Evolutionary conservation across 139 green algal genomes (phyloP).

Genomic region (Asterochloris erici): DNA sequence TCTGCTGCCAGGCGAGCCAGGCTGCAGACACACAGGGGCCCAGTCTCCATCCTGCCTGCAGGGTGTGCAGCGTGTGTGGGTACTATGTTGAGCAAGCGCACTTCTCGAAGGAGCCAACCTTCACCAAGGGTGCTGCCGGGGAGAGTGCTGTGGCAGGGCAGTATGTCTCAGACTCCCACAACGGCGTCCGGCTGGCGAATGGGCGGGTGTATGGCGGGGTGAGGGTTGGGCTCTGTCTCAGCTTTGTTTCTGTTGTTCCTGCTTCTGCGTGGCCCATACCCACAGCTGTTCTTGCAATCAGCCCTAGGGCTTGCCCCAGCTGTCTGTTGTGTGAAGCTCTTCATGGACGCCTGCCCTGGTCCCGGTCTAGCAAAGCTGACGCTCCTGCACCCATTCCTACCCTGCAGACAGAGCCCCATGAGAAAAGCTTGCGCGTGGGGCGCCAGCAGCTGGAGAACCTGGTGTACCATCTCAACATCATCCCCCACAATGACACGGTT

Average conservation of each 20-base stretch:
- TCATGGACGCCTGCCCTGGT: too few relatives aligned
- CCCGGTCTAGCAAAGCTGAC: not conserved
- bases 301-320: too few relatives aligned
- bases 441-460: constrained; percentile 70
- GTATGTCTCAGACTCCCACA: constrained; percentile 69
- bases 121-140: constrained; percentile 79
- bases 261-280: not conserved
- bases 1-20: too few relatives aligned
- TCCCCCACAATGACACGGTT: constrained; percentile 67
- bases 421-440: constrained; percentile 70
- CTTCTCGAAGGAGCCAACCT: constrained; percentile 83
- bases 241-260: not conserved
- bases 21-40: too few relatives aligned
- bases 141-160: constrained; percentile 73
- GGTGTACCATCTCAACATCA: constrained; percentile 80
- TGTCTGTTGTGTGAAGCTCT: too few relatives aligned
- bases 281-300: not conserved
- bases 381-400: not conserved
- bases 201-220: constrained; percentile 61
- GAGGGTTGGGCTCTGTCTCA: not conserved
- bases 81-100: constrained; percentile 8
- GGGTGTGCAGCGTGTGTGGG: too few relatives aligned
- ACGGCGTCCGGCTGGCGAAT: constrained; percentile 48
- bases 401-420: constrained; percentile 47
- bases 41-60: too few relatives aligned